A percentile compares a stretch with the other conserved stretches of the same genome.
phyloP scores from a whole-genome alignment of 306 rosid genomes.

The Pyrus pyrifolia region DNA sequence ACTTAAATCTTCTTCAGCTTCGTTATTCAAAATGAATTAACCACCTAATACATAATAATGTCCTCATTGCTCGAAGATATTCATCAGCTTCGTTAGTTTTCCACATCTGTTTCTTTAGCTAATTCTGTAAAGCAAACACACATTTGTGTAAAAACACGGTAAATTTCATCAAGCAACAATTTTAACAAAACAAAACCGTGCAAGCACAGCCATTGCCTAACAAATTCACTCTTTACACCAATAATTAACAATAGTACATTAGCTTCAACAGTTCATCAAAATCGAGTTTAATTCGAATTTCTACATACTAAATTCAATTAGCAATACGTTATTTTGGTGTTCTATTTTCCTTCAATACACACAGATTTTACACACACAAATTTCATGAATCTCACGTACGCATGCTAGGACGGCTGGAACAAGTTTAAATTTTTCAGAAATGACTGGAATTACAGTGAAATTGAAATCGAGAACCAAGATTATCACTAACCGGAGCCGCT shows the following conservation, averaged over 20 bases:
- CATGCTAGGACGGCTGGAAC: not conserved
- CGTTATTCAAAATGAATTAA: not conserved
- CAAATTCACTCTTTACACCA: not conserved
- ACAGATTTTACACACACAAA: not conserved
- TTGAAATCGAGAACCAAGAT: not conserved
- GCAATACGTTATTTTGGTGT: not conserved
- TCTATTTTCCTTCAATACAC: not conserved
- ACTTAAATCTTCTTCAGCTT: not conserved
- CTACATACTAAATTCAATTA: too few relatives aligned
- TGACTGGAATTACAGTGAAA: not conserved
- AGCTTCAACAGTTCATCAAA: not conserved
- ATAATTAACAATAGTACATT: not conserved
- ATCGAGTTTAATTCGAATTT: not conserved
- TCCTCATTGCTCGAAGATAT: not conserved
- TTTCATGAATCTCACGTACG: not conserved
- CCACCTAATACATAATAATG: not conserved
- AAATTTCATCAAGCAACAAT: not conserved
- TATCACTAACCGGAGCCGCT: constrained; percentile 41
- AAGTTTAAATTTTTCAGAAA: not conserved
- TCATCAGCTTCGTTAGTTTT: not conserved
- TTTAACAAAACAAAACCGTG: not conserved
- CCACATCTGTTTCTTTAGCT: not conserved
- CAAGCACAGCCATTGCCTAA: not conserved
- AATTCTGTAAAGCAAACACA: not conserved
- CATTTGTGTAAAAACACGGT: not conserved